phyloP scores from a whole-genome alignment of 2,329 filamentous ascomycete species.

The Verticillium klebahnii region DNA sequence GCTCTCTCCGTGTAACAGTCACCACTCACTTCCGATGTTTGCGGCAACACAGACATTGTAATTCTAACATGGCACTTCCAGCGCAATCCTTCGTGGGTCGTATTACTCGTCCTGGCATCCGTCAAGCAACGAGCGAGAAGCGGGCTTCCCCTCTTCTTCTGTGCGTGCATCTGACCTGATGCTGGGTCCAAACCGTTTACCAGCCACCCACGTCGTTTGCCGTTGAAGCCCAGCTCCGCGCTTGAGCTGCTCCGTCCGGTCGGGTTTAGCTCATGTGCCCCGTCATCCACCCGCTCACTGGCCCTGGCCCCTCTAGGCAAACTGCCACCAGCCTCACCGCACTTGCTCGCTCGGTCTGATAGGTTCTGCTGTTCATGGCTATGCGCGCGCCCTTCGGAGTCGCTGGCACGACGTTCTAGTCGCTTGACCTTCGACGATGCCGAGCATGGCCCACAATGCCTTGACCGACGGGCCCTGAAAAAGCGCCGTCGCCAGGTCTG shows the following conservation, averaged over 20 bases:
- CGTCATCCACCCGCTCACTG: not conserved
- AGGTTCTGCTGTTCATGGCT: constrained; percentile 4
- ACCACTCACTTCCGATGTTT: too few relatives aligned
- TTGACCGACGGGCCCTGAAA: not conserved
- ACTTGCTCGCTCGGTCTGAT: constrained; percentile 11
- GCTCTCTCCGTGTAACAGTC: not conserved
- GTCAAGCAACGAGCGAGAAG: not conserved
- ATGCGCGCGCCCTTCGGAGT: not conserved
- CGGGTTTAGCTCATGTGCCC: not conserved
- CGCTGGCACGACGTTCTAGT: not conserved
- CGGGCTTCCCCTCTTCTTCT: not conserved
- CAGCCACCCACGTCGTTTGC: not conserved
- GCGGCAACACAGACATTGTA: too few relatives aligned
- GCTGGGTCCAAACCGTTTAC: not conserved
- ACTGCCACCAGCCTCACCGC: constrained; percentile 16
- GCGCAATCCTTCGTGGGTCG: not conserved
- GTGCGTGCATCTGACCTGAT: not conserved
- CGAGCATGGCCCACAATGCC: not conserved
- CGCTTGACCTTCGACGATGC: not conserved
- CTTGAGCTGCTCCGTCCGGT: not conserved
- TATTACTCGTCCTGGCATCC: not conserved
- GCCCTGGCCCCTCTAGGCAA: constrained; percentile 3
- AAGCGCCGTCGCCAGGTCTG: not conserved
- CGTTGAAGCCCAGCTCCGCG: not conserved
- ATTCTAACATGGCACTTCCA: too few relatives aligned